Conservation (phyloP, 768 basidiomycete genomes). For the Panellus pusillus region DNA sequence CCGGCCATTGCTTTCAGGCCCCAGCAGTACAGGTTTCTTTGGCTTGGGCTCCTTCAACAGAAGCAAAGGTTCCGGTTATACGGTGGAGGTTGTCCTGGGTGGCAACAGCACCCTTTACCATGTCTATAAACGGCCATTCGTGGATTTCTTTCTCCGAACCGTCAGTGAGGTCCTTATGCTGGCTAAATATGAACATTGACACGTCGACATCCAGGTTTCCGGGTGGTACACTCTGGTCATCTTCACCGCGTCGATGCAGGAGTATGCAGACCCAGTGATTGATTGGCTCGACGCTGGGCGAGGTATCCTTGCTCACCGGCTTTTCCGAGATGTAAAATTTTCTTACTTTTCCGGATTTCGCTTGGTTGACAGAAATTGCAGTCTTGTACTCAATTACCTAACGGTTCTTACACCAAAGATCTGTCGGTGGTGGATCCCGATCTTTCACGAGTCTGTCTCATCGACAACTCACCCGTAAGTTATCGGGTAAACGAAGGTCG, state of each 20-base stretch:
- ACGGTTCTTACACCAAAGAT: conserved; percentile 95
- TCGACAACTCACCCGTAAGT: conserved; percentile 94
- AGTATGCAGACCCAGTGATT: conserved; percentile 99
- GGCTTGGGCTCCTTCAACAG: conserved; percentile 53
- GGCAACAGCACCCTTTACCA: conserved; percentile 92
- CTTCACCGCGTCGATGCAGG: conserved; percentile 98
- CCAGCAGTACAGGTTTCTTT: conserved; percentile 59
- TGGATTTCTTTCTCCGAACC: conserved; percentile 91
- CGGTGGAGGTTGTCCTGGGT: conserved; percentile 89
- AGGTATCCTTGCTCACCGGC: conserved; percentile 82
- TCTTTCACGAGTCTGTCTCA: conserved; percentile 88
- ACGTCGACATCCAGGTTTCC: conserved; percentile 67
- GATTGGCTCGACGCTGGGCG: conserved; percentile 98
- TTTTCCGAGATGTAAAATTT: conserved; percentile 90
- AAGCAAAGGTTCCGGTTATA: conserved; percentile 75
- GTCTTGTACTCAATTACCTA: conserved; percentile 91
- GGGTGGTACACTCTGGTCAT: conserved; percentile 98
- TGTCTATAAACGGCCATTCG: conserved; percentile 97
- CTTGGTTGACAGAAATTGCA: conserved; percentile 30
- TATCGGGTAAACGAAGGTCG: conserved; percentile 93
- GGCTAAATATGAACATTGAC: conserved; percentile 21
- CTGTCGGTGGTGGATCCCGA: conserved; percentile 85
- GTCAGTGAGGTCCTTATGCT: conserved; percentile 38
- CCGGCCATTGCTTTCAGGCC: conserved; percentile 57
- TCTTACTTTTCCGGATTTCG: conserved; percentile 8